A percentile compares a stretch with the other conserved stretches of the same genome.
Evolutionary conservation across 1,284 basidiomycete species (phyloP).

Genomic region (Golubevia sp.): DNA sequence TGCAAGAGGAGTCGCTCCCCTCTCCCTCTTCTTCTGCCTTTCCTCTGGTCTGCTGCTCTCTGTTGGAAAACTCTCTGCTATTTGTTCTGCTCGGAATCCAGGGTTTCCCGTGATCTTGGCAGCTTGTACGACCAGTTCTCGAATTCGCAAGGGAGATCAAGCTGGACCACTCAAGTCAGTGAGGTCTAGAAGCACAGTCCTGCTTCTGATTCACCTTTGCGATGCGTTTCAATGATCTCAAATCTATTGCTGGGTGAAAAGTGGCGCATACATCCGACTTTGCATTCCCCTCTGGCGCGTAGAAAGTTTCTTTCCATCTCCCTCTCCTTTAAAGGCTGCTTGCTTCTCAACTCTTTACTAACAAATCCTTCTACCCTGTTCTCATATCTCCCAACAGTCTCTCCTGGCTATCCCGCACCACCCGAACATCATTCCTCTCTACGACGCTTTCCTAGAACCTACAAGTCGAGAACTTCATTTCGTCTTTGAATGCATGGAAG

Average conservation of each 20-base stretch:
- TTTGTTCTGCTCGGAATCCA: too few relatives aligned
- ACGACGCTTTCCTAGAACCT: conserved; percentile 96
- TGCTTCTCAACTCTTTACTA: too few relatives aligned
- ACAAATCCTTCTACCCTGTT: neutral
- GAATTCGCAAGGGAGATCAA: too few relatives aligned
- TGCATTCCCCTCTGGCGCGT: too few relatives aligned
- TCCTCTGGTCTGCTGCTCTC: too few relatives aligned
- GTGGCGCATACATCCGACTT: too few relatives aligned
- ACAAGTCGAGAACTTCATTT: conserved; percentile 94
- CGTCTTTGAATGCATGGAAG: conserved; percentile 99
- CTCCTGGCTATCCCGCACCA: conserved; percentile 91
- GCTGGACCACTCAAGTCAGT: neutral
- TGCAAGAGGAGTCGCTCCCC: too few relatives aligned
- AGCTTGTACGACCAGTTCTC: too few relatives aligned
- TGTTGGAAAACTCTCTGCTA: too few relatives aligned
- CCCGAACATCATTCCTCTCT: conserved; percentile 95
- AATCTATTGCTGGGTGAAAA: too few relatives aligned
- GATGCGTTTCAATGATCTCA: neutral
- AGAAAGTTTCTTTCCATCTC: conserved; percentile 24
- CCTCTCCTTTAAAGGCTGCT: conserved; percentile 14
- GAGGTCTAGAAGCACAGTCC: neutral
- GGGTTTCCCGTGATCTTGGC: too few relatives aligned
- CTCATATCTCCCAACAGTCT: conserved; percentile 68
- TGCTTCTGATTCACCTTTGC: neutral
- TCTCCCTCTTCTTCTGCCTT: too few relatives aligned